phyloP scores from a whole-genome alignment of 441 rosid species.

The Theobroma grandiflorum region DNA sequence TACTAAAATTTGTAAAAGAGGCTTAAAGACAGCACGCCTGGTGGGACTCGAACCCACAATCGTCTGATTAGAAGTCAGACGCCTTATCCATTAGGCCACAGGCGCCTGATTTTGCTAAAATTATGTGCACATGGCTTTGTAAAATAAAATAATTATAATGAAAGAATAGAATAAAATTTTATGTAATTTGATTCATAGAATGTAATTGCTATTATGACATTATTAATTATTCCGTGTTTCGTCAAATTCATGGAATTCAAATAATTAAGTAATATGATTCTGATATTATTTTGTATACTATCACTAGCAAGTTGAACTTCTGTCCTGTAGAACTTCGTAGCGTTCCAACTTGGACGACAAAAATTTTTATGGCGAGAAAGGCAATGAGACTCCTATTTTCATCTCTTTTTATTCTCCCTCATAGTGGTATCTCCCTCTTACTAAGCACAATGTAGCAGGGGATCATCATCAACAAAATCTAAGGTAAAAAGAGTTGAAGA shows the following conservation, averaged over 20 bases:
- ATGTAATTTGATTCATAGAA: too few species aligned
- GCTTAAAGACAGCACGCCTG: constrained; percentile 39
- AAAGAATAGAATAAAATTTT: too few species aligned
- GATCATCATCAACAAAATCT: background rate
- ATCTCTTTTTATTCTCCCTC: background rate
- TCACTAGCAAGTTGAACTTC: background rate
- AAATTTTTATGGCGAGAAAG: too few species aligned
- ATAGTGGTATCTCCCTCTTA: background rate
- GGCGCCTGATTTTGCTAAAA: too few species aligned
- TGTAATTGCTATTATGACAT: too few species aligned
- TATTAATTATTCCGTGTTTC: too few species aligned
- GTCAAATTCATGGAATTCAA: too few species aligned
- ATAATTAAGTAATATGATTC: too few species aligned
- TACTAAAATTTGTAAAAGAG: background rate
- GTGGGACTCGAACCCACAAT: constrained; percentile 74
- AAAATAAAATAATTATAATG: too few species aligned
- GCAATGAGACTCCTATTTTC: background rate
- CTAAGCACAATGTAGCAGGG: background rate
- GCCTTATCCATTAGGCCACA: constrained; percentile 74
- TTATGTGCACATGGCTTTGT: too few species aligned
- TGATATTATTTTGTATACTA: too few species aligned
- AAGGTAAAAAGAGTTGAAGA: background rate
- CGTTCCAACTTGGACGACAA: background rate
- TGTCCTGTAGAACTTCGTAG: background rate
- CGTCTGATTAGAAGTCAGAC: constrained; percentile 67